These are phyloP conservation scores for Umbelopsis vinacea DNA, from an alignment of 192 early-diverging fungal species.

Conservation along the genomic window DNA sequence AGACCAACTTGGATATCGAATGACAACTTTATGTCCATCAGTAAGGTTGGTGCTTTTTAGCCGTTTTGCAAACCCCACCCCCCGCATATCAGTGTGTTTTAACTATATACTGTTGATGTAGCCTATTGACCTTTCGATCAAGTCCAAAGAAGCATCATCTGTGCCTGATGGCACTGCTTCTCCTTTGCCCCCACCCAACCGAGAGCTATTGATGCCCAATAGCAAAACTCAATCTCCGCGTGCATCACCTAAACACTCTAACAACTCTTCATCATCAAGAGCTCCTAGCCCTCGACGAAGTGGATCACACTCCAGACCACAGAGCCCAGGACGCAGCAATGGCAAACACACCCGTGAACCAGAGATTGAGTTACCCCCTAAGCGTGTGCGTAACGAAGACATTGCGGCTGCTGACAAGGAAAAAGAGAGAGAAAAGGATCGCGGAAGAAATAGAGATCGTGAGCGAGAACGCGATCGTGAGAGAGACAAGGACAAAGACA, in stretches of 20 bases:
- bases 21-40: conserved; percentile 29
- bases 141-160: neutral
- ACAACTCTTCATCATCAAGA: neutral
- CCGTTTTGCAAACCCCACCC: neutral
- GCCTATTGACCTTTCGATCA: neutral
- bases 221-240: neutral
- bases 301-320: neutral
- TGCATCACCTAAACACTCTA: neutral
- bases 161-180: conserved; percentile 1
- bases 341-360: neutral
- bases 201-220: neutral
- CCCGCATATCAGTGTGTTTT: neutral
- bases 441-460: conserved; percentile 17
- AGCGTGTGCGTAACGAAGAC: conserved; percentile 1
- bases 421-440: neutral
- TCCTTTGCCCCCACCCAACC: neutral
- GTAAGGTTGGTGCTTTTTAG: conserved; percentile 11
- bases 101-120: neutral
- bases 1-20: conserved; percentile 30
- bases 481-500: neutral
- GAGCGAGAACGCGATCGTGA: neutral
- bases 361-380: conserved; percentile 14
- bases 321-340: conserved; percentile 9
- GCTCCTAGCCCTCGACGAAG: conserved; percentile 3
- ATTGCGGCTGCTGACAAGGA: neutral